A percentile compares a stretch with the other conserved stretches of the same genome.
phyloP scores from a whole-genome alignment of 2,329 filamentous ascomycete species.

The Arthrobotrys sinensis region DNA sequence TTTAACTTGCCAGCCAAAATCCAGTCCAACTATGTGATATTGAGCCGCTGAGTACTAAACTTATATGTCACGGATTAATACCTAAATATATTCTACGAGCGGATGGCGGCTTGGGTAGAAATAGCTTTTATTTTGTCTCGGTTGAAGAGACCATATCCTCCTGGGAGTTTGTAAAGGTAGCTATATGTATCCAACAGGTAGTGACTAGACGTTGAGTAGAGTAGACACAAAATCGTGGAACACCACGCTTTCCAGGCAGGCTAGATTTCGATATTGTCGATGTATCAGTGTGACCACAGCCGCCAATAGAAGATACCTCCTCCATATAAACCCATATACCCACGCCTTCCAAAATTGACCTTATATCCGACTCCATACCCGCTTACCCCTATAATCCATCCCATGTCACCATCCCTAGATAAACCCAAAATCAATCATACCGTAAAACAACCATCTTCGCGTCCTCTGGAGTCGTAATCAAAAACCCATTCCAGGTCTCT shows the following conservation, averaged over 20 bases:
- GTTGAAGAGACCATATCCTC: neutral
- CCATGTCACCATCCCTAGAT: neutral
- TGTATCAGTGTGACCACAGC: neutral
- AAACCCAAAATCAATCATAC: conserved; percentile 44
- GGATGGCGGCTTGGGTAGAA: neutral
- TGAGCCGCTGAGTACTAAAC: too few relatives aligned
- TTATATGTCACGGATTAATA: too few relatives aligned
- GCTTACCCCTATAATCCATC: neutral
- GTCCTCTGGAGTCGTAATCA: conserved; percentile 50
- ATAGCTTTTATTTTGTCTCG: neutral
- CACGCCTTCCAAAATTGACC: neutral
- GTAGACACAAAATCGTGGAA: neutral
- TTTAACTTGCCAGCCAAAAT: too few relatives aligned
- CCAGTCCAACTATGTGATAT: too few relatives aligned
- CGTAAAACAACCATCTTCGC: conserved; percentile 57
- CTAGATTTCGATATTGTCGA: neutral
- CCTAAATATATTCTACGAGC: too few relatives aligned
- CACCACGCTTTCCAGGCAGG: neutral
- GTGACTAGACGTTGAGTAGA: neutral
- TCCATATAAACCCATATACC: neutral
- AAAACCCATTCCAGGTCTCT: conserved; percentile 59
- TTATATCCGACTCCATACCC: neutral
- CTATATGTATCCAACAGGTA: neutral
- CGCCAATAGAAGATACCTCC: neutral
- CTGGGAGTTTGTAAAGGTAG: neutral